phyloP scores from a whole-genome alignment of 1,284 basidiomycete genomes.

The Ceratobasidium sp. region DNA sequence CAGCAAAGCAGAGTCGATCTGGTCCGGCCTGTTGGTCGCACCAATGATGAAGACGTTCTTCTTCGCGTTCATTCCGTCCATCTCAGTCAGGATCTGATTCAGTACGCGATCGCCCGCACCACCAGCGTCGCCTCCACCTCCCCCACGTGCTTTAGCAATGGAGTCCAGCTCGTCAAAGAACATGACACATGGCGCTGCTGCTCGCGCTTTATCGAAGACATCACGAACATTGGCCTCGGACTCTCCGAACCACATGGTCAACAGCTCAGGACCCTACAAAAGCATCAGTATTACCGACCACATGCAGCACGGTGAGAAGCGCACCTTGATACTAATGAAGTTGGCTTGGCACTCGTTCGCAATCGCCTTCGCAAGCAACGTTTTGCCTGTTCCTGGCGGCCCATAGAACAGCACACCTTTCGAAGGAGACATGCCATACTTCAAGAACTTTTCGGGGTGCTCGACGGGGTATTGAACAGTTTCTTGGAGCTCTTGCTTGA shows the following conservation, averaged over 20 bases:
- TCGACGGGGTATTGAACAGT: constrained; percentile 99
- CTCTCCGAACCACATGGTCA: constrained; percentile 99
- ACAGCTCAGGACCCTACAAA: constrained; percentile 87
- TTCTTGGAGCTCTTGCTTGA: constrained; percentile 99
- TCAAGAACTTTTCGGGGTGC: constrained; percentile 99
- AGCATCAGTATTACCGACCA: constrained; percentile 8
- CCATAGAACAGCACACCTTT: constrained; percentile 99
- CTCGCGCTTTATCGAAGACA: constrained; percentile 99
- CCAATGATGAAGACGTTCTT: constrained; percentile 99
- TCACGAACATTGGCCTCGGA: constrained; percentile 99
- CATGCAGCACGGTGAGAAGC: constrained; percentile 39
- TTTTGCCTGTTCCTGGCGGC: constrained; percentile 97
- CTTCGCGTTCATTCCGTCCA: constrained; percentile 99
- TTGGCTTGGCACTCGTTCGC: constrained; percentile 99
- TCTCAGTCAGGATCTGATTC: constrained; percentile 97
- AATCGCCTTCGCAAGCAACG: constrained; percentile 94
- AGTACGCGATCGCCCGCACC: constrained; percentile 97
- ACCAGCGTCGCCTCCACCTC: constrained; percentile 83
- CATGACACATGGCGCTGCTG: constrained; percentile 99
- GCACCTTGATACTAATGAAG: constrained; percentile 92
- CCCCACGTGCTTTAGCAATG: constrained; percentile 95
- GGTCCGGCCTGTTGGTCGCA: constrained; percentile 98
- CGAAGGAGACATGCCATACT: constrained; percentile 99
- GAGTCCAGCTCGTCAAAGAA: constrained; percentile 99
- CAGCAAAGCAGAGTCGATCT: constrained; percentile 95